Conservation (phyloP, 345 rosid species). For the Pseudoturritis turrita region DNA sequence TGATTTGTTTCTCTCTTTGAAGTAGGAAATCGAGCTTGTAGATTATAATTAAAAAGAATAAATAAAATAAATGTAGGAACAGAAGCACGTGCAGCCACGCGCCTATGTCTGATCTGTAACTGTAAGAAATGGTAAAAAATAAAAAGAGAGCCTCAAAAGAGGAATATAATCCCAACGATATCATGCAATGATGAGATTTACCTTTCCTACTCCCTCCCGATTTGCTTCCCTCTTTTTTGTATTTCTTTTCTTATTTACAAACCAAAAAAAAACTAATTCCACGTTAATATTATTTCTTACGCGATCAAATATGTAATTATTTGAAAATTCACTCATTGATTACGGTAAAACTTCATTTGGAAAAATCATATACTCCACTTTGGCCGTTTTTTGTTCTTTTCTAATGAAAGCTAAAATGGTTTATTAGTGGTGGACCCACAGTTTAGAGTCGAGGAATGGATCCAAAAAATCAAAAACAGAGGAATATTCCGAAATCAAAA, state of each 20-base stretch:
- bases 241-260: background rate
- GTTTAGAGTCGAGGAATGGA: background rate
- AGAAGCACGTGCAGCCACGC: constrained; percentile 25
- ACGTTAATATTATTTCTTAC: background rate
- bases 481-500: constrained; percentile 12
- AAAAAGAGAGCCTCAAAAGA: background rate
- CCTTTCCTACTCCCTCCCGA: background rate
- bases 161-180: constrained; percentile 17
- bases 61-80: background rate
- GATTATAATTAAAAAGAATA: background rate
- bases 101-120: constrained; percentile 7
- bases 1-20: background rate
- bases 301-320: background rate
- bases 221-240: background rate
- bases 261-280: background rate
- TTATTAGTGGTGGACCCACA: constrained; percentile 1
- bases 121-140: background rate
- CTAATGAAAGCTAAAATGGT: constrained; percentile 4
- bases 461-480: background rate
- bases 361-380: background rate
- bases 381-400: background rate
- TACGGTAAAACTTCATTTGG: background rate
- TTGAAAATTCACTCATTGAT: background rate
- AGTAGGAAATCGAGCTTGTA: constrained; percentile 12
- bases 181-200: constrained; percentile 29